Percentiles rank a stretch among this genome's conserved stretches.
These are phyloP conservation scores for Blastomyces percursus DNA, from an alignment of 2,329 filamentous ascomycete genomes.

Conservation along the genomic window DNA sequence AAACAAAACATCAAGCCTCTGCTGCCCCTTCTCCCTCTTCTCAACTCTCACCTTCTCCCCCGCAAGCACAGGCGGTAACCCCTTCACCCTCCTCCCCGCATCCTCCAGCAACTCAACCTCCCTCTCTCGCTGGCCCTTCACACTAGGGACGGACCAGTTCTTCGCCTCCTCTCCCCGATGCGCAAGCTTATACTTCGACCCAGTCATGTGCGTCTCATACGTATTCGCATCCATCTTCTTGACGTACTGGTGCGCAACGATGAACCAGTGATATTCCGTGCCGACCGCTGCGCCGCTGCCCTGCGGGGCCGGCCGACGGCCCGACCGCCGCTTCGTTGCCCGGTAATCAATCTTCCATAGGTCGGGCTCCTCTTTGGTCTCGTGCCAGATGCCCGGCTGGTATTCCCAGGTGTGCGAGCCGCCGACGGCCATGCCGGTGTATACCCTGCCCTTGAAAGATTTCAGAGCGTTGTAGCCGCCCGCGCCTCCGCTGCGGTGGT, in stretches of 20 bases:
- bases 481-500: conserved; percentile 1
- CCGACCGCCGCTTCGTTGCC: conserved; percentile 22
- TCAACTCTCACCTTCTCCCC: conserved; percentile 26
- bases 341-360: conserved; percentile 26
- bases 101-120: conserved; percentile 27
- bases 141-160: conserved; percentile 28
- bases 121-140: conserved; percentile 26
- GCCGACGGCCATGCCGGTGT: conserved; percentile 29
- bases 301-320: conserved; percentile 16
- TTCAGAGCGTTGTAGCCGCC: conserved; percentile 26
- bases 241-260: conserved; percentile 29
- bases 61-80: conserved; percentile 24
- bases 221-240: conserved; percentile 28
- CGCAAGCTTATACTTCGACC: conserved; percentile 29
- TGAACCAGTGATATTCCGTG: conserved; percentile 28
- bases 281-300: conserved; percentile 27
- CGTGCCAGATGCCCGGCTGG: conserved; percentile 26
- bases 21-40: conserved; percentile 23
- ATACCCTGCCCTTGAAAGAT: conserved; percentile 25
- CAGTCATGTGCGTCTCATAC: conserved; percentile 25
- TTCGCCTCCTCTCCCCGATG: conserved; percentile 17
- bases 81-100: conserved; percentile 23
- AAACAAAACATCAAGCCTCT: conserved; percentile 24
- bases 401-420: conserved; percentile 31
- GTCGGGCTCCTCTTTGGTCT: conserved; percentile 28